A percentile compares a stretch with the other conserved stretches of the same genome.
These are phyloP conservation scores for Acer saccharum DNA, from an alignment of 345 rosid species.

Conservation along the genomic window DNA sequence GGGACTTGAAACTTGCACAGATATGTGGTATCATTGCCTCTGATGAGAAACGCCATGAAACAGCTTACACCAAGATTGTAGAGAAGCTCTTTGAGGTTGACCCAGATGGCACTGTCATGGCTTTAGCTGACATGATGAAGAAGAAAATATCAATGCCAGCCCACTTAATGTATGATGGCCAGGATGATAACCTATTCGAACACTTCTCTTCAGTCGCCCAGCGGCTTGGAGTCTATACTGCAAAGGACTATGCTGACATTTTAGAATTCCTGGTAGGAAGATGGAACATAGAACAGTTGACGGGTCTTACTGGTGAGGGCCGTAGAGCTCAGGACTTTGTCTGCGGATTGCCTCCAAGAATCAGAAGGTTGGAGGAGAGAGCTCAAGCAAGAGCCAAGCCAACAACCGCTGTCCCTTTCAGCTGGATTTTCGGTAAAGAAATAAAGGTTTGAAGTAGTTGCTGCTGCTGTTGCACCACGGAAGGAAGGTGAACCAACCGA, in stretches of 20 bases:
- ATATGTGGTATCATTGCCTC: slow-evolving; percentile 70
- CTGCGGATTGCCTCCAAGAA: slow-evolving; percentile 56
- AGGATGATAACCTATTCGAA: slow-evolving; percentile 63
- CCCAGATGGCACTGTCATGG: slow-evolving; percentile 58
- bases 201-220: slow-evolving; percentile 70
- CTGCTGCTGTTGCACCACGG: not conserved
- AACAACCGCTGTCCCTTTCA: slow-evolving; percentile 46
- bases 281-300: slow-evolving; percentile 56
- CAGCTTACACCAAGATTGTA: slow-evolving; percentile 68
- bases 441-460: slow-evolving; percentile 33
- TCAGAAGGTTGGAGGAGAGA: slow-evolving; percentile 64
- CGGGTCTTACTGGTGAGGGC: slow-evolving; percentile 65
- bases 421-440: slow-evolving; percentile 60
- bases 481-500: slow-evolving; percentile 6
- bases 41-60: slow-evolving; percentile 75
- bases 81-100: slow-evolving; percentile 71
- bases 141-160: slow-evolving; percentile 60
- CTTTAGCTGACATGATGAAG: slow-evolving; percentile 71
- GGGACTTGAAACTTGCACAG: slow-evolving; percentile 65
- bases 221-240: slow-evolving; percentile 62
- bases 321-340: slow-evolving; percentile 54
- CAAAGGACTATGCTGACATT: slow-evolving; percentile 69
- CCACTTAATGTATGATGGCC: slow-evolving; percentile 69
- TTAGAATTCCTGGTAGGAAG: slow-evolving; percentile 66
- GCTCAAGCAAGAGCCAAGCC: slow-evolving; percentile 61